Base-by-base conservation (phyloP, 2,329 filamentous ascomycete genomes). In the Phialemoniopsis sp. region DNA sequence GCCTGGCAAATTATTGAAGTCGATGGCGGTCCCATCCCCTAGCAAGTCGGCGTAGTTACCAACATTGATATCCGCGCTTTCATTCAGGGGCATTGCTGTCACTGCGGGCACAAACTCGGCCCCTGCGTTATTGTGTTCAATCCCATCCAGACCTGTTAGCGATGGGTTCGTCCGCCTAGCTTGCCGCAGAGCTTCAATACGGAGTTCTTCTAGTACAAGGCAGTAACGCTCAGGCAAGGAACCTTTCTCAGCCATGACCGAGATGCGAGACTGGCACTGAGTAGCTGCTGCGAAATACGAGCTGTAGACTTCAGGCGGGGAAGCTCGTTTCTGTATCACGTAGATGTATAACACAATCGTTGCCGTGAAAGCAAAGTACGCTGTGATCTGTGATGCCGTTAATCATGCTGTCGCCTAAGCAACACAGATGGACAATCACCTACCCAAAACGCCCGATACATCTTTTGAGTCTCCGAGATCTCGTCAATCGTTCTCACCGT, bases 311-410 rank as follows among this genome's bases (percentile, higher is more conserved):
- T 55, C 51, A 26, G 52, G 45, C 3, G 53, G 46, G 4, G 49
- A 43, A 4, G 52, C 45, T 1, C 57, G 45, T 26, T 62, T 52
- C 30, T 67, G 67, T 9, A 71, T 70, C 4, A 59, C 59, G 32
- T 65, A 66, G 5, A 71, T 59, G 40, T 71, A 71, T 3, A 71
- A 50, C 2, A 70, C 57, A 2, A 68, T 63, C 3, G 66, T 60
- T 1, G 67, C 68, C 10, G 56, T 67, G 33, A 70, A 72, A 2
- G 60, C 66, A 38, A 64, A 66, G 39, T 72, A 71, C 16, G 66
- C 63, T 1, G 54, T 60, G 34, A 62, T 60, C 58, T 62, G 34
- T 21, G 15, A 21, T 21, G 12, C n/a, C 19, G 17, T 35, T 19
- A 35, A 18, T 13, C 13, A 14, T 17, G 14, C 13, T n/a, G n/a